Evolutionary conservation across 345 rosid species (phyloP), one percentile per base, ranked within the genome.

Genomic region (Crucihimalaya himalaica): DNA sequence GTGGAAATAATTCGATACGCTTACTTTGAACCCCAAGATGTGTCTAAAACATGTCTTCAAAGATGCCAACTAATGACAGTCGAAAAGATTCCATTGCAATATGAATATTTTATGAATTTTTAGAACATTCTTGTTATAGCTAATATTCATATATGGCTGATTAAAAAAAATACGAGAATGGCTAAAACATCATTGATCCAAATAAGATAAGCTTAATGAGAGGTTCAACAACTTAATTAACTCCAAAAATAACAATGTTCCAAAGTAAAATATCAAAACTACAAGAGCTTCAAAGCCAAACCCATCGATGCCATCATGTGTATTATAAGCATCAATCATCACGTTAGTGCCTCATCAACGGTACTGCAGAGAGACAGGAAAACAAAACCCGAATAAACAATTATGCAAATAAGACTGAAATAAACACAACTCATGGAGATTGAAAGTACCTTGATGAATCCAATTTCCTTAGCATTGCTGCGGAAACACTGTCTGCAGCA

Each of bases 391-490:
- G 21, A 47, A 11, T 71, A 0, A 71, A 6, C 48, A 47, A 3
- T 5, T 6, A 10, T 0, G 1, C 29, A 16, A 48, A 21, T n/a
- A 64, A 19, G 29, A 60, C 39, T 19, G 52, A 27, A n/a, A 37
- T 0, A 32, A 4, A 60, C 8, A 48, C 14, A 60, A 59, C 3
- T 29, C 11, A 21, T 10, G 0, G 5, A 32, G 14, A 16, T 11
- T 35, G 35, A 16, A 23, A 9, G 53, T 21, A 85, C 88, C 86
- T 85, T 83, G 14, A 85, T 85, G 85, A 85, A 85, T 29, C 86
- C 88, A 55, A 63, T 74, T 48, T 74, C 71, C 46, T 40, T 40
- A 15, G 46, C 46, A 2, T 40, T 40, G 16, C 46, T 40, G 46
- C 46, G 46, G 46, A 40, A 40, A 15, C 46, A 46, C 12, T 82